These are phyloP conservation scores for Vitis hybrid DNA, from an alignment of 177 flowering plant species.

Conservation along the genomic window DNA sequence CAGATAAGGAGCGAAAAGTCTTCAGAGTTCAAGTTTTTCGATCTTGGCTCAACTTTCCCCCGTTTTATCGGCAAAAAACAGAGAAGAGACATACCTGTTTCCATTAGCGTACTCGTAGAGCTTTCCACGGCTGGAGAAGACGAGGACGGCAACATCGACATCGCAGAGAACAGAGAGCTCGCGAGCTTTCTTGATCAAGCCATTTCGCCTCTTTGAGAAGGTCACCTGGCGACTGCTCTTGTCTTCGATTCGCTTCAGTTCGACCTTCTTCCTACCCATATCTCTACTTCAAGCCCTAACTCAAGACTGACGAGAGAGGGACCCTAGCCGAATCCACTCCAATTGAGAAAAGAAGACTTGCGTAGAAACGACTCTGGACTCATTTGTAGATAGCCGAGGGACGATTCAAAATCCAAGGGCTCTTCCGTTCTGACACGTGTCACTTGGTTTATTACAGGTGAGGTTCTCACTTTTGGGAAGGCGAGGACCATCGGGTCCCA, in stretches of 20 bases:
- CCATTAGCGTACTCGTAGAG: slow-evolving; percentile 26
- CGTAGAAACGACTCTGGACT: too few species aligned
- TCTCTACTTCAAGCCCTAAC: background rate
- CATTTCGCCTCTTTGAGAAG: slow-evolving; percentile 31
- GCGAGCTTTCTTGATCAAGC: slow-evolving; percentile 32
- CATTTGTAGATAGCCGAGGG: too few species aligned
- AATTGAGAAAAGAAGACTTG: too few species aligned
- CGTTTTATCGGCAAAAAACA: background rate
- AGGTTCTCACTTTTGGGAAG: too few species aligned
- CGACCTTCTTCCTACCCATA: slow-evolving; percentile 34
- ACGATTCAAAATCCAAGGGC: too few species aligned
- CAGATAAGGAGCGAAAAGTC: background rate
- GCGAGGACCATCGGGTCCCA: too few species aligned
- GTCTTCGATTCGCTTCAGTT: slow-evolving; percentile 28
- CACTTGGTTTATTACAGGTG: too few species aligned
- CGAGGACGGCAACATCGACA: slow-evolving; percentile 23
- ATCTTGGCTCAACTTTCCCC: background rate
- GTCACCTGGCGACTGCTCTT: slow-evolving; percentile 31
- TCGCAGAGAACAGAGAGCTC: slow-evolving; percentile 37
- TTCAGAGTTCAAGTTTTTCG: background rate
- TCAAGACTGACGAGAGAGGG: background rate
- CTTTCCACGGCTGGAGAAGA: slow-evolving; percentile 32
- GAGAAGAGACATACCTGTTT: slow-evolving; percentile 15
- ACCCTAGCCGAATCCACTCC: too few species aligned
- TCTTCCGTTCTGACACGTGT: too few species aligned